Evolutionary conservation across 1,284 basidiomycete species (phyloP), one percentile per base, ranked within the genome.

Genomic region (Chalciporus piperatoides): DNA sequence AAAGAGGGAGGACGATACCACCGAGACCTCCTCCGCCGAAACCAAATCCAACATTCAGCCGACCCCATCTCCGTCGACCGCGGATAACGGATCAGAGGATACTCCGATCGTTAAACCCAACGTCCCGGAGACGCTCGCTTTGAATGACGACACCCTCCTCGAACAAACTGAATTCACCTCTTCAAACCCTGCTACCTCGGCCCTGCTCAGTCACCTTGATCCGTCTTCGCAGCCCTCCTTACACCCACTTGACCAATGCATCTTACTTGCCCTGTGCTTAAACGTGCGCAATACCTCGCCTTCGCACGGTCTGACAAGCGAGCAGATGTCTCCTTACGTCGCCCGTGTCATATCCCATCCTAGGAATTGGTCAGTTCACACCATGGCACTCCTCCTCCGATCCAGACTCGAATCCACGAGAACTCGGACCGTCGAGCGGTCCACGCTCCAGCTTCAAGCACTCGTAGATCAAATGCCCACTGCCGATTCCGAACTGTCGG

Each of bases 111-210:
- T 24, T 11, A 49, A 45, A 21, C 4, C 40, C 8, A 69, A 56
- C 54, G 68, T 91, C 42, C 97, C 96, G 10, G 83, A 92, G 64
- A 87, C 86, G 1, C 73, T 97, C 25, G 73, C 78, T 2, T 79
- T 99, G 46, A 97, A 99, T 68, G 97, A 99, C 70, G 97, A 99
- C 69, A 97, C 94, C 0, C 77, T 99, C 9, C 79, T 99, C 38
- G 97, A 99, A 69, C 84, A 90, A 61, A 99, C 96, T 3, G 81
- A 88, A 61, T 99, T 93, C 68, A 92, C 92, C 7, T 83, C 80
- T 7, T 86, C 81, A 2, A 70, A 70, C 33, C 69, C 78, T n/a
- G 67, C 74, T 9, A 61, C 71, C 23, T 66, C 69, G 44, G 72
- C 72, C 23, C 69, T 68, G 51, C 72, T 91, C 52, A 51, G 67